A percentile compares a stretch with the other conserved stretches of the same genome.
Conservation (phyloP, 768 basidiomycete species). For the Macrocybe gigantea region DNA sequence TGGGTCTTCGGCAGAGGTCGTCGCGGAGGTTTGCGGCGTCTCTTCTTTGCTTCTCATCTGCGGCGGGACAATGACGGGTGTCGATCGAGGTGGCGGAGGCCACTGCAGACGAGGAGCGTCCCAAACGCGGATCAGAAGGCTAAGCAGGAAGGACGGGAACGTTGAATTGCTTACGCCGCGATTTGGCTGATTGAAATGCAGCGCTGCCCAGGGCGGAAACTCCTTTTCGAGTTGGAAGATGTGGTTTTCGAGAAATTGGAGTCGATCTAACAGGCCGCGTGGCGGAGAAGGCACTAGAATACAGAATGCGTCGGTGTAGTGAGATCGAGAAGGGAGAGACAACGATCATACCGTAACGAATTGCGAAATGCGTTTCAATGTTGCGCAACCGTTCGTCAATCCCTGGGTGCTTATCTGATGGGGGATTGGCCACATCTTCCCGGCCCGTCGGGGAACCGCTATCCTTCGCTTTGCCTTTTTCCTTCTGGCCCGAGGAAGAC, state of each 20-base stretch:
- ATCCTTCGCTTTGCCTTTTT: conserved; percentile 11
- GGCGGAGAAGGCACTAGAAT: conserved; percentile 65
- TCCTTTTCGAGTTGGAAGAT: conserved; percentile 73
- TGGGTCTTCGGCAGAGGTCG: conserved; percentile 1
- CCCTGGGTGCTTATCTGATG: conserved; percentile 46
- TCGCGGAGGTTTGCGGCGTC: conserved; percentile 1
- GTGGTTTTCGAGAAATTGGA: conserved; percentile 73
- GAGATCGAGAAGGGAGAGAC: not conserved
- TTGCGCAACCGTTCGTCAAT: conserved; percentile 59
- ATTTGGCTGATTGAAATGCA: conserved; percentile 84
- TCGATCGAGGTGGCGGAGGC: conserved; percentile 77
- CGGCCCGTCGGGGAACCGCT: conserved; percentile 3
- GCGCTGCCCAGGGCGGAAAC: conserved; percentile 81
- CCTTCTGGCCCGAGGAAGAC: conserved; percentile 1
- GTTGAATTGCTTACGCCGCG: conserved; percentile 53
- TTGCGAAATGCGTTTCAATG: conserved; percentile 65
- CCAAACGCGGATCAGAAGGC: not conserved
- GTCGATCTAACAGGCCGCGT: conserved; percentile 52
- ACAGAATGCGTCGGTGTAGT: not conserved
- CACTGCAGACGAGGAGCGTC: conserved; percentile 39
- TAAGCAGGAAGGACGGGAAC: not conserved
- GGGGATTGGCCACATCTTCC: conserved; percentile 15
- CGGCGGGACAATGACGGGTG: conserved; percentile 73
- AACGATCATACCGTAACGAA: conserved; percentile 58
- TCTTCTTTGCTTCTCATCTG: conserved; percentile 35